These are phyloP conservation scores for Heracleum sosnowskyi DNA, from an alignment of 129 eudicot genomes.

Conservation along the genomic window DNA sequence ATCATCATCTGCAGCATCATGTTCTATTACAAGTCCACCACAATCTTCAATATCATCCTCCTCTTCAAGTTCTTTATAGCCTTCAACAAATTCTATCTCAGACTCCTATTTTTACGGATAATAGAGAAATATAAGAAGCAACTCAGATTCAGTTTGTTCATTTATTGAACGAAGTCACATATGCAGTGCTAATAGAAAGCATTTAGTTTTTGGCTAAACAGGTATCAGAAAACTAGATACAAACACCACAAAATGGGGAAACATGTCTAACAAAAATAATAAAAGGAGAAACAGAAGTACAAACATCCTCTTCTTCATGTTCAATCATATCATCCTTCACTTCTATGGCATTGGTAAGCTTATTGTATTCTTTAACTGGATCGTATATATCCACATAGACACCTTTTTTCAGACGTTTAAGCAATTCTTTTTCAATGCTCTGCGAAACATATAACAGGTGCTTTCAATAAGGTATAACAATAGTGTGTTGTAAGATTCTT, in stretches of 20 bases:
- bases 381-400: slow-evolving; percentile 53
- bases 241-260: background rate
- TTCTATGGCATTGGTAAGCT: slow-evolving; percentile 39
- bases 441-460: slow-evolving; percentile 19
- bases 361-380: slow-evolving; percentile 34
- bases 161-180: background rate
- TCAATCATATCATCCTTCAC: slow-evolving; percentile 22
- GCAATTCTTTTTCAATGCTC: slow-evolving; percentile 76
- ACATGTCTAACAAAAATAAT: background rate
- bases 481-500: background rate
- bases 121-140: background rate
- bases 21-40: slow-evolving; percentile 28
- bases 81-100: slow-evolving; percentile 65
- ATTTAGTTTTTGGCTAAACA: background rate
- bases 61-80: slow-evolving; percentile 56
- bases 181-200: background rate
- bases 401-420: slow-evolving; percentile 67
- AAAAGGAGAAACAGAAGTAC: background rate
- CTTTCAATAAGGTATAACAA: background rate
- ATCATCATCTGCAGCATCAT: slow-evolving; percentile 25
- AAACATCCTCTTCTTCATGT: slow-evolving; percentile 48
- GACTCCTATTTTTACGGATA: slow-evolving; percentile 26
- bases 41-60: slow-evolving; percentile 91
- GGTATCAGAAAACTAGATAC: background rate
- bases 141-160: background rate